Base-by-base conservation (phyloP, 371 early-diverging fungal genomes). In the Mortierella sp. region DNA sequence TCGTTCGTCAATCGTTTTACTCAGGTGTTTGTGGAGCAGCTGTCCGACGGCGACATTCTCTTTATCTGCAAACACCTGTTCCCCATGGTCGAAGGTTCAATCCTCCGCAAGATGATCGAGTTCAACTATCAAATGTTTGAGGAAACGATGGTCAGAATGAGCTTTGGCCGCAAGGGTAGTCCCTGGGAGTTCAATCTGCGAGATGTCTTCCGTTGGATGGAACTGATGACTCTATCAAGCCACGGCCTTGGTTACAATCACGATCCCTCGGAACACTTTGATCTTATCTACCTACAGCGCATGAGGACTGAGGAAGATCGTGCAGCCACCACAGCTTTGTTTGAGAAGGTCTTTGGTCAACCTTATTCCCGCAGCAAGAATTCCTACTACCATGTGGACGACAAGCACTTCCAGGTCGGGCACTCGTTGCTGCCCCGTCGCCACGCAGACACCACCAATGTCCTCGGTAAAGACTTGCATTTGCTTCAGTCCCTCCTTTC, bases 161-260 rank as follows among this genome's bases (percentile, higher is more conserved):
- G 72, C 40, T 97, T 97, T 82, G 98, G 94, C 31, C 81, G 86
- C 29, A 82, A 85, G 3, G 99, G 99, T n/a, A 83, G 89, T 17
- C 99, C 99, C 3, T 98, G 98, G 98, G 98, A 98, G 74, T 98
- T 98, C 80, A 98, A 98, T 69, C 80, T 98, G 56, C 93, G 99
- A 44, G 99, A 98, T 84, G 92, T 97, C 22, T 89, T 95, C 81
- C 90, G 99, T 51, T 97, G 98, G 94, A 82, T 98, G 60, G 95
- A 96, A 47, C 77, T 96, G 28, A 85, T 90, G 83, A 80, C 82
- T 29, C 67, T 81, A 41, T 85, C 83, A 43, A 66, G 81, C 37
- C 70, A 64, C 17, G 62, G 79, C 24, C 59, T 67, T 44, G 49
- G 68, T 31, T 71, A 58, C 58, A 58, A 67, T 59, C 63, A 77